Evolutionary conservation across 768 basidiomycete species (phyloP).

Genomic region (Kwoniella heveanensis): DNA sequence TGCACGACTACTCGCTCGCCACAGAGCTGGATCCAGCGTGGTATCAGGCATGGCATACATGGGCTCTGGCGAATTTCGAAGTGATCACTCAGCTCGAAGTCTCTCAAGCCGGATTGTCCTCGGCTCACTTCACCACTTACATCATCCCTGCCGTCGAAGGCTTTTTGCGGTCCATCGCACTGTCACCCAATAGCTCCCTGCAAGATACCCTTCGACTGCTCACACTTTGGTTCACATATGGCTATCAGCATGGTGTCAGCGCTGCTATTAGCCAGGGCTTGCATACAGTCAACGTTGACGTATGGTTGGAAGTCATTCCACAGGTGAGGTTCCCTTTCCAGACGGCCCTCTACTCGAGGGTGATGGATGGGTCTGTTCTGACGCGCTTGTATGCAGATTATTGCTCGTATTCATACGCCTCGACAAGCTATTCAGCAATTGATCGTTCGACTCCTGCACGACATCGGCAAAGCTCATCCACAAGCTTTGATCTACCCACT

Average conservation of each 20-base stretch:
- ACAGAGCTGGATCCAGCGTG: slow-evolving; percentile 91
- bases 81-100: slow-evolving; percentile 80
- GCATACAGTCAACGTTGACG: slow-evolving; percentile 87
- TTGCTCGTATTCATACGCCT: slow-evolving; percentile 96
- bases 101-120: slow-evolving; percentile 65
- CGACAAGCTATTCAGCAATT: slow-evolving; percentile 80
- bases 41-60: slow-evolving; percentile 99
- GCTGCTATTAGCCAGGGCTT: slow-evolving; percentile 85
- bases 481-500: slow-evolving; percentile 92
- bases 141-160: slow-evolving; percentile 86
- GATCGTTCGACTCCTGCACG: slow-evolving; percentile 81
- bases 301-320: slow-evolving; percentile 98
- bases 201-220: slow-evolving; percentile 91
- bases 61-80: slow-evolving; percentile 95
- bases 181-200: slow-evolving; percentile 84
- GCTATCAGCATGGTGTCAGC: slow-evolving; percentile 83
- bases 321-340: slow-evolving; percentile 74
- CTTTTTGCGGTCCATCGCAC: slow-evolving; percentile 91
- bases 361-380: too few relatives aligned
- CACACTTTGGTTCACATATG: slow-evolving; percentile 98
- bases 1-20: slow-evolving; percentile 79
- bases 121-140: slow-evolving; percentile 71
- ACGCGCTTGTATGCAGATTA: slow-evolving; percentile 71
- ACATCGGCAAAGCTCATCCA: slow-evolving; percentile 94
- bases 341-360: too few relatives aligned